Conservation (phyloP, 176 grass and related monocot genomes). For the Cenchrus purpureus region DNA sequence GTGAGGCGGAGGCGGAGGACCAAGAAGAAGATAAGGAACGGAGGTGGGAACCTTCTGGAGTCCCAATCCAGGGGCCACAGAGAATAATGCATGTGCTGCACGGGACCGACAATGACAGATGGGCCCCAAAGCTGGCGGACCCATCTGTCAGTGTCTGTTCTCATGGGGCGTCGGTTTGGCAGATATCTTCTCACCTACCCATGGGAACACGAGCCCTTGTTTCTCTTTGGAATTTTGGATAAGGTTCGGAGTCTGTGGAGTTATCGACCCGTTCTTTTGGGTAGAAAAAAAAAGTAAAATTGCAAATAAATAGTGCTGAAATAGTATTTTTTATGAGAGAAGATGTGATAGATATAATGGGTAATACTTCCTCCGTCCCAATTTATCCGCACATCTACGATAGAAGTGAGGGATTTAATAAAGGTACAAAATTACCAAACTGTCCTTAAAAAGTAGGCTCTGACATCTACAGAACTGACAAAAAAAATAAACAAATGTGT, state of each 20-base stretch:
- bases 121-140: not conserved
- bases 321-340: too few species aligned
- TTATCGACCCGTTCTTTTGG: too few species aligned
- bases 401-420: too few species aligned
- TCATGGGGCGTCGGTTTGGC: not conserved
- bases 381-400: too few species aligned
- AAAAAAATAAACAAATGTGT: too few species aligned
- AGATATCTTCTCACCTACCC: not conserved
- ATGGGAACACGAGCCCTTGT: not conserved
- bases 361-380: too few species aligned
- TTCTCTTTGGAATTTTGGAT: not conserved
- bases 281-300: too few species aligned
- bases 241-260: not conserved
- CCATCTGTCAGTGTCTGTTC: not conserved
- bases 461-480: too few species aligned
- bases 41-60: constrained; percentile 36
- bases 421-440: too few species aligned
- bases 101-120: not conserved
- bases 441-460: too few species aligned
- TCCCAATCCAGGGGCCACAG: not conserved
- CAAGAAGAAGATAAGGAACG: constrained; percentile 11
- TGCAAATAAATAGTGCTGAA: too few species aligned
- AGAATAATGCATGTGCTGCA: not conserved
- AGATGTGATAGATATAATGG: too few species aligned
- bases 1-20: not conserved